Base-by-base conservation (phyloP, 371 early-diverging fungal genomes). In the Mucor sp. region DNA sequence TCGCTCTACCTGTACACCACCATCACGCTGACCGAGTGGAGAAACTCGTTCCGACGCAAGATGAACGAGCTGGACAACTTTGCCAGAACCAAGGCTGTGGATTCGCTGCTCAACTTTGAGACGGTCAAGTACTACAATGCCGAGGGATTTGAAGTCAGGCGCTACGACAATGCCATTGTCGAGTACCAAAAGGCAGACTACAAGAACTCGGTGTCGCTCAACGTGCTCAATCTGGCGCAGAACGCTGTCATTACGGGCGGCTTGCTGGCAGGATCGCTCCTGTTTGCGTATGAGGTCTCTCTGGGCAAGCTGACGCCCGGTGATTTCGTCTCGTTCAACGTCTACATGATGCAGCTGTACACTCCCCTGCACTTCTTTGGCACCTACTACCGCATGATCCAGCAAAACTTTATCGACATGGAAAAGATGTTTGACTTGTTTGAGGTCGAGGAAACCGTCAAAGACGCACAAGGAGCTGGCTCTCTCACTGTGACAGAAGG, bases 91-190 rank as follows among this genome's bases (percentile, higher is more conserved):
- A 90, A 88, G 32, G 91, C 90, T 6, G 97, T 97, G 4, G 98
- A 98, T 74, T 95, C 97, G 7, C 78, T 98, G 37, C 80, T 97
- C 28, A 98, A 97, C 78, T 96, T 95, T 78, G 99, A 97, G 71
- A 97, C 99, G 1, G 97, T 97, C 65, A 97, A 98, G 76, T 91
- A 91, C 66, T 94, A 91, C 81, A 89, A 87, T 47, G 89, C 89
- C 6, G 91, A 94, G 74, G 72, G 78, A 4, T 95, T 86, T 75
- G 98, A 97, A 76, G 86, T 93, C 25, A 75, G 81, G 19, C 83
- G 91, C 27, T 98, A 94, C 71, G 76, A 85, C 15, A 79, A 92
- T 23, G 90, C 94, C 0, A 88, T 97, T 47, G 74, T 76, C 3
- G 83, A 87, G 44, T 97, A 89, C 68, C 95, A 97, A 80, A 77